A percentile compares a stretch with the other conserved stretches of the same genome.
Evolutionary conservation across 495 filamentous ascomycete genomes (phyloP).

Genomic region (Durotheca rogersii): DNA sequence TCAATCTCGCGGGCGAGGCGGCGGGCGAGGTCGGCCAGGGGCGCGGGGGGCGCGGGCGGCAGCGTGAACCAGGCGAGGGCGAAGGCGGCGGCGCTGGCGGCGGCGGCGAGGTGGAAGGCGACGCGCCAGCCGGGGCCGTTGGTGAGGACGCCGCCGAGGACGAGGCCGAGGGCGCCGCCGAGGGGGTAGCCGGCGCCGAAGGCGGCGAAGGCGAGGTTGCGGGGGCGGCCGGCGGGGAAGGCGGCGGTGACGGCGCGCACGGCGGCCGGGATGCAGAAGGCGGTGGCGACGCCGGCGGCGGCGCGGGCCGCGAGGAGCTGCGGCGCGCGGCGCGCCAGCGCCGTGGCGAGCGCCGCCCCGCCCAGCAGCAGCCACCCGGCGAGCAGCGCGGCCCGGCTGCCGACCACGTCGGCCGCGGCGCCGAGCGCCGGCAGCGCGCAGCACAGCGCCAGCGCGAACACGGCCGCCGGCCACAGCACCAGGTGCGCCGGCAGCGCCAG

Average conservation of each 20-base stretch:
- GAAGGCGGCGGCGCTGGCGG: conserved; percentile 21
- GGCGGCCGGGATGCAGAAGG: conserved; percentile 53
- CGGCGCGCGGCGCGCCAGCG: conserved; percentile 42
- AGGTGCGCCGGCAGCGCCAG: conserved; percentile 41
- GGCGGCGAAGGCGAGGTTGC: conserved; percentile 56
- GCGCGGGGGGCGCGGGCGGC: not conserved
- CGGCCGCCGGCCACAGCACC: conserved; percentile 52
- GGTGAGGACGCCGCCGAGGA: conserved; percentile 55
- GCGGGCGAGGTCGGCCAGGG: not conserved
- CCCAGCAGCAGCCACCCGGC: conserved; percentile 46
- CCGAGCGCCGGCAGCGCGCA: conserved; percentile 51
- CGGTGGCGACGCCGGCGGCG: conserved; percentile 50
- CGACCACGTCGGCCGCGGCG: conserved; percentile 55
- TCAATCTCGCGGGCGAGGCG: conserved; percentile 45
- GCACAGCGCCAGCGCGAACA: conserved; percentile 46
- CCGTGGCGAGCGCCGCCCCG: conserved; percentile 46
- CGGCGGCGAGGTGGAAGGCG: conserved; percentile 51
- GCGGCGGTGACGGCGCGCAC: conserved; percentile 47
- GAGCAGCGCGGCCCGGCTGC: conserved; percentile 46
- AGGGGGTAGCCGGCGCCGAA: conserved; percentile 52
- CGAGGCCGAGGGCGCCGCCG: conserved; percentile 56
- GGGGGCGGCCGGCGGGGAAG: conserved; percentile 35
- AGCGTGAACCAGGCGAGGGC: conserved; percentile 16
- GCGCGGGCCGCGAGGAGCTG: conserved; percentile 57
- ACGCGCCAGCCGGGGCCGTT: conserved; percentile 48